Percentiles rank a stretch among this genome's conserved stretches.
phyloP scores from a whole-genome alignment of 1,139 yeast genomes.

The Meyerozyma elateridarum region DNA sequence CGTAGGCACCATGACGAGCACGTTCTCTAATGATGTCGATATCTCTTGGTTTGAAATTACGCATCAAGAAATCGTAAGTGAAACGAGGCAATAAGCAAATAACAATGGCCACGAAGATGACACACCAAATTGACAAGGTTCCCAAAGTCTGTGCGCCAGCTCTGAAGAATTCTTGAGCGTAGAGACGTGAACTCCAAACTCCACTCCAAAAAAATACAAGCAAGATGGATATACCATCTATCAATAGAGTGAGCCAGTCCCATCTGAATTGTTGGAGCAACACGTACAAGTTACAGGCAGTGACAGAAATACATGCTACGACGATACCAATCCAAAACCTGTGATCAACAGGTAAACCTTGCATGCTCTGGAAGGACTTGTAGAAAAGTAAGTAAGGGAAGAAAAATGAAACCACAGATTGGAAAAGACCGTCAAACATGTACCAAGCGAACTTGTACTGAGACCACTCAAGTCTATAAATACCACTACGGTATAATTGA shows the following conservation, averaged over 20 bases:
- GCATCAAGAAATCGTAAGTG: slow-evolving; percentile 41
- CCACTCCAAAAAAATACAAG: slow-evolving; percentile 61
- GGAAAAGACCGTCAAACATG: slow-evolving; percentile 57
- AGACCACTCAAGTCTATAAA: slow-evolving; percentile 50
- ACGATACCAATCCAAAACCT: slow-evolving; percentile 55
- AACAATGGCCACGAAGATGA: slow-evolving; percentile 43
- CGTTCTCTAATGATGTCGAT: slow-evolving; percentile 52
- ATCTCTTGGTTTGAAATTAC: slow-evolving; percentile 48
- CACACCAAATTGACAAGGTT: slow-evolving; percentile 49
- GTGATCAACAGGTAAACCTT: slow-evolving; percentile 52
- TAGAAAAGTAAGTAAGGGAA: slow-evolving; percentile 51
- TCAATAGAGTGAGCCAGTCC: slow-evolving; percentile 54
- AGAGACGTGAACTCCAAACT: slow-evolving; percentile 47
- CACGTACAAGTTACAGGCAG: slow-evolving; percentile 51
- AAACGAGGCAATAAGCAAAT: slow-evolving; percentile 51
- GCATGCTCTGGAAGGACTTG: slow-evolving; percentile 40
- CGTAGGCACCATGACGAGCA: slow-evolving; percentile 42
- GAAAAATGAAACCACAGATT: slow-evolving; percentile 51
- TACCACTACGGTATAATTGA: slow-evolving; percentile 53
- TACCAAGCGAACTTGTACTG: slow-evolving; percentile 49
- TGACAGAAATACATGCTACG: slow-evolving; percentile 44
- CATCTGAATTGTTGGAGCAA: slow-evolving; percentile 54
- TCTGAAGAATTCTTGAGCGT: slow-evolving; percentile 45
- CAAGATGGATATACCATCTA: slow-evolving; percentile 45
- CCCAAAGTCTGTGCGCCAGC: slow-evolving; percentile 56